Evolutionary conservation across 1,139 yeast species (phyloP).

Genomic region (Hemisphaericaspora xylanilytica): DNA sequence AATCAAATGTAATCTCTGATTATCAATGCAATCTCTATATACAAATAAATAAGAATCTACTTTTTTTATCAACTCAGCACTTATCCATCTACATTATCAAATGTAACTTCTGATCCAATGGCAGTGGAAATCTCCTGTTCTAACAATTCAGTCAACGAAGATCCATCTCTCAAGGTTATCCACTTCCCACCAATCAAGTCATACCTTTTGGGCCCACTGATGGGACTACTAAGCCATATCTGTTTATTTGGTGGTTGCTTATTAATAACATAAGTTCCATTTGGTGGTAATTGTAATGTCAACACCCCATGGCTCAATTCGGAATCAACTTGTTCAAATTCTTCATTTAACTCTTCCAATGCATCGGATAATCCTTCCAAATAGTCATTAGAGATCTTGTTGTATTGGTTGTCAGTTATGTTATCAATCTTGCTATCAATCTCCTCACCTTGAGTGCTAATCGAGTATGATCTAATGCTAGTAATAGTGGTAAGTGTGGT

Average conservation of each 20-base stretch:
- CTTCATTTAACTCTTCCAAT: conserved; percentile 62
- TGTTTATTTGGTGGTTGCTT: conserved; percentile 94
- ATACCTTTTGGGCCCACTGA: conserved; percentile 83
- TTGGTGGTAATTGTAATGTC: conserved; percentile 61
- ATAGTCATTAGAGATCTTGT: conserved; percentile 55
- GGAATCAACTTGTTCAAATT: conserved; percentile 62
- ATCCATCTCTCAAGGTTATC: conserved; percentile 60
- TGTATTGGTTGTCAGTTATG: conserved; percentile 52
- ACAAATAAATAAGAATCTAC: too few species aligned
- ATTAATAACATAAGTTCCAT: conserved; percentile 83
- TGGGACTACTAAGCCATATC: conserved; percentile 88
- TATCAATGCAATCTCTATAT: too few species aligned
- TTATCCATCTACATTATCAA: conserved; percentile 20
- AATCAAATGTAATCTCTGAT: too few species aligned
- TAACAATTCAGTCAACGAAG: conserved; percentile 46
- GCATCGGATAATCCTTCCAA: conserved; percentile 63
- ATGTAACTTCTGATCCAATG: conserved; percentile 27
- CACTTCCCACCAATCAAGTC: conserved; percentile 59
- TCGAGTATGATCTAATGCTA: conserved; percentile 18
- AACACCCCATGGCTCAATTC: conserved; percentile 84
- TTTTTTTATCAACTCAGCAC: too few species aligned
- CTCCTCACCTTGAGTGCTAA: conserved; percentile 49
- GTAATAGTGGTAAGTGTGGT: neutral
- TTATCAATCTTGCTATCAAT: conserved; percentile 51
- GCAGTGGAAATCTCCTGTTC: conserved; percentile 47